Evolutionary conservation across 2,329 filamentous ascomycete species (phyloP).

Genomic region (Stemphylium vesicarium): DNA sequence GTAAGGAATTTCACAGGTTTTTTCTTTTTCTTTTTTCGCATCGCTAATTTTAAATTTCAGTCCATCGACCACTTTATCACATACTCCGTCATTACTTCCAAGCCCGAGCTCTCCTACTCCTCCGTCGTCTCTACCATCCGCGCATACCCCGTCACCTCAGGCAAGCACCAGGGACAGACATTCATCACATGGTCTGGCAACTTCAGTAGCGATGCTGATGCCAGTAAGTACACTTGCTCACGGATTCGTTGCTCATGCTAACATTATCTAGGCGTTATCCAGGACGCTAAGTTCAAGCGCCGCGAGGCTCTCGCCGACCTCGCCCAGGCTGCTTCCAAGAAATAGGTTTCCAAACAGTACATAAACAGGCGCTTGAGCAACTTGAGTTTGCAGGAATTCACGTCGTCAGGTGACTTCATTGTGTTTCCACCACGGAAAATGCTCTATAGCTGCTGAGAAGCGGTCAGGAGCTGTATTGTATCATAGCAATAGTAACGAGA

Average conservation of each 20-base stretch:
- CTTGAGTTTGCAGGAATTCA: neutral
- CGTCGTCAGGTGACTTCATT: constrained; percentile 1
- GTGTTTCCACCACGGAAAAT: neutral
- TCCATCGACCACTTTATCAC: constrained; percentile 75
- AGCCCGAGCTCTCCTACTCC: constrained; percentile 70
- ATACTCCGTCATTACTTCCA: constrained; percentile 72
- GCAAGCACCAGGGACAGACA: constrained; percentile 67
- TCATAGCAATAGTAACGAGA: neutral
- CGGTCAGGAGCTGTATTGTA: neutral
- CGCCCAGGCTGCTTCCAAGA: constrained; percentile 57
- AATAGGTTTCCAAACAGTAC: constrained; percentile 29
- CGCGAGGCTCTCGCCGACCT: constrained; percentile 73
- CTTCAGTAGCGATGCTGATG: constrained; percentile 74
- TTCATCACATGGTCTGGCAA: constrained; percentile 73
- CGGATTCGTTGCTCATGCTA: constrained; percentile 4
- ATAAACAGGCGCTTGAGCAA: neutral
- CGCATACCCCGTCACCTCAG: constrained; percentile 69
- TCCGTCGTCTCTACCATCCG: constrained; percentile 71
- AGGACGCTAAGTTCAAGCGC: constrained; percentile 79
- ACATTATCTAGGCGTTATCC: constrained; percentile 65
- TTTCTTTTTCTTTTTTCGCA: neutral
- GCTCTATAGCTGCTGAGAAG: neutral
- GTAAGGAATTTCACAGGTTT: constrained; percentile 53
- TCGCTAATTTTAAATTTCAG: constrained; percentile 3
- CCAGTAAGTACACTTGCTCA: constrained; percentile 57